These are phyloP conservation scores for Mycena amicta DNA, from an alignment of 768 basidiomycete species.

Conservation along the genomic window DNA sequence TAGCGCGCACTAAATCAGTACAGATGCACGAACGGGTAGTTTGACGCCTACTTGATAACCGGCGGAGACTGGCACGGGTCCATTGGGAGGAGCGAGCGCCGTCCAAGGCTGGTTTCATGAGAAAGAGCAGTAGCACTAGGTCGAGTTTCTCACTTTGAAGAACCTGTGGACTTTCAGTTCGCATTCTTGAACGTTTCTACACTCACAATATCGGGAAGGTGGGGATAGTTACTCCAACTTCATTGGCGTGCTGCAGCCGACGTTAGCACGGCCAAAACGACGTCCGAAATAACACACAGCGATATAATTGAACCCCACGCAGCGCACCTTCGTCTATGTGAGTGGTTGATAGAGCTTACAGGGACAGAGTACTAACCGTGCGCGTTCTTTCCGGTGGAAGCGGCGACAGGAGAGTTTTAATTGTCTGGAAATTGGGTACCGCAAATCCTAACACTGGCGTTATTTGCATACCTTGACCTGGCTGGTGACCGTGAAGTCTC, in stretches of 20 bases:
- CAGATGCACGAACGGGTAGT: too few relatives aligned
- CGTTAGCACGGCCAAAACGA: too few relatives aligned
- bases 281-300: too few relatives aligned
- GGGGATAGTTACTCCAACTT: constrained; percentile 26
- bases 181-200: too few relatives aligned
- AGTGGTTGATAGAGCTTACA: not conserved
- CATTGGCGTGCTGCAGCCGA: constrained; percentile 17
- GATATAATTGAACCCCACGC: constrained; percentile 35
- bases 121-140: too few relatives aligned
- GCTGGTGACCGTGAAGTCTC: constrained; percentile 37
- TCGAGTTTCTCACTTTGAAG: constrained; percentile 22
- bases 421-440: constrained; percentile 23
- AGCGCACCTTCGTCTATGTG: too few relatives aligned
- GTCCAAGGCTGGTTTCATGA: constrained; percentile 36
- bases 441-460: not conserved
- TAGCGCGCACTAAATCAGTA: not conserved
- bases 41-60: constrained; percentile 20
- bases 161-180: too few relatives aligned
- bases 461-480: constrained; percentile 33
- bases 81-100: constrained; percentile 30
- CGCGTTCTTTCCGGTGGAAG: constrained; percentile 34
- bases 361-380: constrained; percentile 26
- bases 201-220: constrained; percentile 15
- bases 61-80: constrained; percentile 28
- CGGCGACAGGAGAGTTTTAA: constrained; percentile 38